These are phyloP conservation scores for Mycena metata DNA, from an alignment of 768 basidiomycete species.

Conservation along the genomic window DNA sequence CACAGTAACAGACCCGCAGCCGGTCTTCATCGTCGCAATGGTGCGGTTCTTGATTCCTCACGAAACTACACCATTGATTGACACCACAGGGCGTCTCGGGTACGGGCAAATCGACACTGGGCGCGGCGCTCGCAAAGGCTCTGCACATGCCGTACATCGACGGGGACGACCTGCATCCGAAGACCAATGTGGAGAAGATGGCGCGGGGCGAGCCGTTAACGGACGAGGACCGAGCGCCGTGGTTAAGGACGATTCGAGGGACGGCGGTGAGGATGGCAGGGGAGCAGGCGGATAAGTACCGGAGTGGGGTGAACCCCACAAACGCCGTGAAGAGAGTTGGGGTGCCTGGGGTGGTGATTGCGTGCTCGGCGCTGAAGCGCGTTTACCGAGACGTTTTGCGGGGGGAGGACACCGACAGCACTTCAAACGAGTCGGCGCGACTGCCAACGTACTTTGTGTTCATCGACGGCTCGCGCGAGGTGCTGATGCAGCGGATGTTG, in stretches of 20 bases:
- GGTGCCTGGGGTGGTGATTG: constrained; percentile 76
- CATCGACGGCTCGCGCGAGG: constrained; percentile 69
- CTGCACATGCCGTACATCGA: constrained; percentile 86
- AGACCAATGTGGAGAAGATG: constrained; percentile 91
- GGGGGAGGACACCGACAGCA: constrained; percentile 52
- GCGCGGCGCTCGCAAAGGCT: constrained; percentile 67
- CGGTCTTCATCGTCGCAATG: constrained; percentile 43
- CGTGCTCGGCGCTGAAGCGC: constrained; percentile 87
- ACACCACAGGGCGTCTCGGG: constrained; percentile 75
- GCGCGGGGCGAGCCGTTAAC: constrained; percentile 77
- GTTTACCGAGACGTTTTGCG: constrained; percentile 88
- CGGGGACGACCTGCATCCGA: constrained; percentile 90
- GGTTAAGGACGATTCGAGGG: constrained; percentile 81
- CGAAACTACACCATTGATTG: too few species aligned
- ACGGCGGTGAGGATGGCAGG: constrained; percentile 65
- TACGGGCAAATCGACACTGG: constrained; percentile 81
- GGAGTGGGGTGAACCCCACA: neutral
- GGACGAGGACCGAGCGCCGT: constrained; percentile 88
- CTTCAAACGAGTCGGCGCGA: neutral
- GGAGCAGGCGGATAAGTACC: constrained; percentile 35
- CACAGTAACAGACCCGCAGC: neutral
- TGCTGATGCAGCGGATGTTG: constrained; percentile 74
- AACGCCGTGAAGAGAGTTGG: constrained; percentile 23
- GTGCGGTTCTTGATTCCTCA: constrained; percentile 23
- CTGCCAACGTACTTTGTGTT: constrained; percentile 86